phyloP scores from a whole-genome alignment of 2,329 filamentous ascomycete genomes.

The Knufia petricola region DNA sequence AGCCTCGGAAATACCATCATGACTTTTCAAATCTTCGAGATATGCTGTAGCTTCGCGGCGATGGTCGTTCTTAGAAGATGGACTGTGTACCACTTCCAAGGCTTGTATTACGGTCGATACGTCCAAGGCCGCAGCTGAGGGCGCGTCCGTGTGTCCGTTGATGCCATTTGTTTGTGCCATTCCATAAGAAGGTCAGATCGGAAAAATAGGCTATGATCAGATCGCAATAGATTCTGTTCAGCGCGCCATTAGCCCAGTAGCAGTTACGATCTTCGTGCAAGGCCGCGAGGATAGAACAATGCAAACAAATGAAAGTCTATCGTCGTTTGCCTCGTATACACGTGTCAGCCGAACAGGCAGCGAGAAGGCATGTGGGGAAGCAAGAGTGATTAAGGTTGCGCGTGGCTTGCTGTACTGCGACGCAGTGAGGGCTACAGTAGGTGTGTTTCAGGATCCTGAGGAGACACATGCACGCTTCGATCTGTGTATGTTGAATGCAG shows the following conservation, averaged over 20 bases:
- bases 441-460: background rate
- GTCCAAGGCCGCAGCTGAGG: slow-evolving; percentile 13
- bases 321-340: background rate
- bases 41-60: slow-evolving; percentile 76
- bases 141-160: background rate
- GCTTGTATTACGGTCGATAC: slow-evolving; percentile 61
- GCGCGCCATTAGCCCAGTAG: background rate
- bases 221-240: background rate
- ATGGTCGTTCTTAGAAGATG: slow-evolving; percentile 68
- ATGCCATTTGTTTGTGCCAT: slow-evolving; percentile 6
- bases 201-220: background rate
- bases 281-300: no score
- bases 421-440: no score
- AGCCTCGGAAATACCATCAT: slow-evolving; percentile 69
- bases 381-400: background rate
- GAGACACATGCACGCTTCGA: no score
- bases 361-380: background rate
- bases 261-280: background rate
- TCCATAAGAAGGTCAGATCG: background rate
- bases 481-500: no score
- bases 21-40: slow-evolving; percentile 74
- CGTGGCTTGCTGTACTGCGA: background rate
- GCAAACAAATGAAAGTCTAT: background rate
- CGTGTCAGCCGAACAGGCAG: slow-evolving; percentile 1
- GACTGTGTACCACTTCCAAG: slow-evolving; percentile 76